Evolutionary conservation across 1,139 yeast species (phyloP), one percentile per base, ranked within the genome.

Genomic region (Scheffersomyces lignicola): DNA sequence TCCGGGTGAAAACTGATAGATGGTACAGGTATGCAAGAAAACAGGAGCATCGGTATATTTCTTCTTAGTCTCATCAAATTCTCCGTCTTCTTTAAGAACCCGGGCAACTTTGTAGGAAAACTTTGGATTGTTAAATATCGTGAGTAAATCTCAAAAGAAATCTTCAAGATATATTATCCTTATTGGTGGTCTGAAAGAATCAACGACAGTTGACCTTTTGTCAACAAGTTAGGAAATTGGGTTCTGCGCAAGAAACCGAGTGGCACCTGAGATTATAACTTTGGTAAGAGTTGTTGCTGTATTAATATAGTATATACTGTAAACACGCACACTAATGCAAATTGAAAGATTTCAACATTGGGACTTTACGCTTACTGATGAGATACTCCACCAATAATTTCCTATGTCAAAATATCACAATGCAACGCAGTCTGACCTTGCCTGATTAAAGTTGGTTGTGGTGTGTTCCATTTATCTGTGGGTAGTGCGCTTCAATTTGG

Each of bases 111-210:
- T 83, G 44, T 69, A 69, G 26, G 58, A 38, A 43, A 76, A 58
- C 13, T 59, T 53, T 18, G 51, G 45, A 28, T 54, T 63, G 35
- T 51, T 49, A 37, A 65, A 65, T 43, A 55, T 56, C 27, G 55
- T 43, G 38, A 56, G 45, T 41, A 71, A 48, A 6, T 54, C 48
- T 18, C n/a, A n/a, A n/a, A n/a, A n/a, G n/a, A n/a, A n/a, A n/a
- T n/a, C n/a, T n/a, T n/a, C n/a, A n/a, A n/a, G n/a, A n/a, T n/a
- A n/a, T n/a, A n/a, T 72, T 75, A 10, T 79, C 82, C 53, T 77
- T 76, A 2, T 52, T 62, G 28, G 62, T 62, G 2, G 76, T 53
- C 87, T 65, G 3, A 75, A 84, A 1, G 83, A 69, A 6, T 83
- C 84, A 21, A 79, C 62, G 6, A 80, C 85, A 1, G 51, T 52